Base-by-base conservation (phyloP, 768 basidiomycete genomes). In the Leucosporidium yakuticum region DNA sequence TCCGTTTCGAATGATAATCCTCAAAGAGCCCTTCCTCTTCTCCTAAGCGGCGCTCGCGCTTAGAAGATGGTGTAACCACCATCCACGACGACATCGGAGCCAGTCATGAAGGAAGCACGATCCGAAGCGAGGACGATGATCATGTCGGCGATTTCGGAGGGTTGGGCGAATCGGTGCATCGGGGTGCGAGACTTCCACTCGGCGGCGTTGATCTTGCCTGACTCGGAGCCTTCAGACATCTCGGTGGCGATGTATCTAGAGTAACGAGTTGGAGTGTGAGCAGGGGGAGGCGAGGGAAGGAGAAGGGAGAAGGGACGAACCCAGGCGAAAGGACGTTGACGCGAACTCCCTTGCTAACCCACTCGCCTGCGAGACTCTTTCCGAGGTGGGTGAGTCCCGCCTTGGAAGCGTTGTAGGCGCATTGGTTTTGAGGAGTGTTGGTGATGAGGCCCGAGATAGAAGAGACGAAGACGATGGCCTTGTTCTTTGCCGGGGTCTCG, bases 361-460 rank as follows among this genome's bases (percentile, higher is more conserved):
- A 79, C 74, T 79, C 77, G 2, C 67, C 76, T 1, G 78, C 76
- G 14, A 78, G 65, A 57, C 66, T 68, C 73, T 77, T 77, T 20
- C 71, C 70, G 50, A 76, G 63, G 73, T 76, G 76, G 4, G 77
- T 78, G 50, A 77, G 62, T 0, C 71, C 78, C 0, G 73, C 77
- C 68, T 76, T 77, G 39, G 69, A 69, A 6, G 73, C 74, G 64
- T 77, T 77, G 66, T 79, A 79, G 2, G 78, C 77, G 14, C 71
- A 57, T 61, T 79, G 79, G 8, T 63, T 62, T 51, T 79, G 79
- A 19, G 79, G 79, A 0, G 50, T 67, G 77, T 78, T 79, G n/a
- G 74, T 72, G 55, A 79, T 77, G 31, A 76, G 39, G 4, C 74
- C 78, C 11, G 73, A 73, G 59, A 79, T 77, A 57, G 74, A 75